Evolutionary conservation across 176 grass and related monocot species (phyloP).

Genomic region (Oryza australiensis): DNA sequence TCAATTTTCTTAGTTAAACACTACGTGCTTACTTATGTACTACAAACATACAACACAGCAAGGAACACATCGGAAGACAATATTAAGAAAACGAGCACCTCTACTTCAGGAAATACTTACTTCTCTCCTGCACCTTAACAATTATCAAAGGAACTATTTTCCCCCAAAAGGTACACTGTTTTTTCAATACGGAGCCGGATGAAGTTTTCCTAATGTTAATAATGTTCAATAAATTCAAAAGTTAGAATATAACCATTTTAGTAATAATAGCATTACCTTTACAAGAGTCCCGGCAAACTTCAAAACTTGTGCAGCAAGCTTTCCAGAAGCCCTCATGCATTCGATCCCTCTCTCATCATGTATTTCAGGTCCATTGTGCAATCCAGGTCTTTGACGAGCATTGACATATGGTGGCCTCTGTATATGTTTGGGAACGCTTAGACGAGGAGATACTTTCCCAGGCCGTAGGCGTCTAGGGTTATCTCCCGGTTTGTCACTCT

Average conservation of each 20-base stretch:
- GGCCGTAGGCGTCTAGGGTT: slow-evolving; percentile 67
- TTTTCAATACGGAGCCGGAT: background rate
- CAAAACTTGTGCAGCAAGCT: slow-evolving; percentile 89
- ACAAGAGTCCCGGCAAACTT: slow-evolving; percentile 81
- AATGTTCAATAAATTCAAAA: slow-evolving; percentile 10
- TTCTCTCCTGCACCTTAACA: slow-evolving; percentile 17
- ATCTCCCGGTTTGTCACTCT: slow-evolving; percentile 48
- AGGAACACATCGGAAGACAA: slow-evolving; percentile 13
- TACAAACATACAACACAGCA: slow-evolving; percentile 12
- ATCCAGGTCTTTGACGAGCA: slow-evolving; percentile 54
- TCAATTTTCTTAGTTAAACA: background rate
- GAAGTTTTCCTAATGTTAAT: slow-evolving; percentile 5
- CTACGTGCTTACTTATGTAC: slow-evolving; percentile 15
- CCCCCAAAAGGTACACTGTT: background rate
- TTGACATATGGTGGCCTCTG: slow-evolving; percentile 72
- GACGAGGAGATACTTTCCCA: slow-evolving; percentile 81
- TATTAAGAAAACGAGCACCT: slow-evolving; percentile 1
- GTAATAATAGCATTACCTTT: slow-evolving; percentile 62
- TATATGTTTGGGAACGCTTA: slow-evolving; percentile 83
- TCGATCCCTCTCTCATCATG: slow-evolving; percentile 86
- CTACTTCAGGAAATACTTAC: slow-evolving; percentile 9
- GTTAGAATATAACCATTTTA: slow-evolving; percentile 19
- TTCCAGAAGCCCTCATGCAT: slow-evolving; percentile 88
- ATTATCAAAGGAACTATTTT: background rate
- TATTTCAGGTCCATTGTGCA: slow-evolving; percentile 67